Evolutionary conservation across 1,284 basidiomycete genomes (phyloP).

Genomic region (Abortiporus biennis): DNA sequence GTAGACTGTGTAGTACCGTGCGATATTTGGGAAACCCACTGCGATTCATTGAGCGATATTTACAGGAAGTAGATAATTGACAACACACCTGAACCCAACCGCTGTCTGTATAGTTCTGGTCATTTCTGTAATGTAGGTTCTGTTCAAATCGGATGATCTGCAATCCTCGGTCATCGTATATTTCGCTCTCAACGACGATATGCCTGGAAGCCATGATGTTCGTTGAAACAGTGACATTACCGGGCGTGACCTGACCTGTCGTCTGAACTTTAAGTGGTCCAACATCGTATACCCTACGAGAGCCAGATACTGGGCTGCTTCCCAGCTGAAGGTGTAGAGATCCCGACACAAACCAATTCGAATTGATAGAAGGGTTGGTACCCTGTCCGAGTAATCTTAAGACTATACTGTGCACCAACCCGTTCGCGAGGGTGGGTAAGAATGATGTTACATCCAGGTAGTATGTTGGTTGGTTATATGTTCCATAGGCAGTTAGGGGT

Average conservation of each 20-base stretch:
- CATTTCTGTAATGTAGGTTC: background rate
- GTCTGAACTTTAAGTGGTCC: conserved; percentile 25
- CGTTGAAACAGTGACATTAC: background rate
- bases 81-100: conserved; percentile 1
- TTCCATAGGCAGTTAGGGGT: conserved; percentile 70
- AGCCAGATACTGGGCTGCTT: conserved; percentile 49
- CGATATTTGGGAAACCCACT: conserved; percentile 31
- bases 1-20: conserved; percentile 27
- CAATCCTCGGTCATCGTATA: background rate
- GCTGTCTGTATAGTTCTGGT: background rate
- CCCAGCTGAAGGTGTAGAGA: conserved; percentile 60
- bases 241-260: background rate
- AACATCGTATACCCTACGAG: conserved; percentile 48
- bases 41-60: no score
- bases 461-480: conserved; percentile 71
- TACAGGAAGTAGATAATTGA: no score
- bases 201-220: background rate
- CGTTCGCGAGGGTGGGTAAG: conserved; percentile 60
- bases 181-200: background rate
- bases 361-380: conserved; percentile 48
- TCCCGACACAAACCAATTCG: conserved; percentile 72
- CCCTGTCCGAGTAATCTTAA: conserved; percentile 71
- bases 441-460: conserved; percentile 74
- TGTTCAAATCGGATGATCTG: background rate
- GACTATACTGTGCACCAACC: conserved; percentile 53